Evolutionary conservation across 2,329 filamentous ascomycete species (phyloP), one percentile per base, ranked within the genome.

Genomic region (Ascomycota sp.): DNA sequence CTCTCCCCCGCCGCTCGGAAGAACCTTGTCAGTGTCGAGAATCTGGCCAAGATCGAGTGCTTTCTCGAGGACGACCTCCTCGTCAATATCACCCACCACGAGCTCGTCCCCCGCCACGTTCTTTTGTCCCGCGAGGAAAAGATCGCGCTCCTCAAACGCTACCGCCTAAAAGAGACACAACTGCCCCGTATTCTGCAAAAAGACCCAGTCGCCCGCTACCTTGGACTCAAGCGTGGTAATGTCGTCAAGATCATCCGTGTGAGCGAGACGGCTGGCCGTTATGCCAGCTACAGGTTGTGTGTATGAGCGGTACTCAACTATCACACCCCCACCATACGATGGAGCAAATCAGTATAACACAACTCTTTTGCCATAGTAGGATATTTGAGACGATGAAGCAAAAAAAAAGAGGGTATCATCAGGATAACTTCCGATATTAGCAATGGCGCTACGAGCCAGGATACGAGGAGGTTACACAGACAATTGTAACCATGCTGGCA

Each of bases 201-300:
- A 41, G 89, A 98, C 51, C 89, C 89, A 3, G 83, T 98, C 30
- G 81, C 89, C 19, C 75, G 78, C 44, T 98, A 95, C 52, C 60
- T 94, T 32, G 89, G 89, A 9, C 60, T 98, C 49, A 77, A 79
- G 60, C 69, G 85, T 48, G 83, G 85, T 4, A 80, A 94, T 55
- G 85, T 98, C 3, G 89, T 98, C 45, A 98, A 98, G 69, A 98
- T 98, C 44, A 94, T 98, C 45, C 67, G 89, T 40, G 85, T 77
- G 52, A 85, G 76, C 47, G 89, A 95, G 63, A 98, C 89, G 32
- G 89, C 89, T 10, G 89, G 89, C 36, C 68, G 89, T 31, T 98
- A 98, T 56, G 89, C 89, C 29, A 93, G 82, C 68, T 98, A 98
- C 56, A 65, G 86, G 43, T 47, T 75, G 32, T 74, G 69, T 40